Percentiles rank a stretch among this genome's conserved stretches.
Evolutionary conservation across 768 basidiomycete genomes (phyloP).

Genomic region (Suillus decipiens): DNA sequence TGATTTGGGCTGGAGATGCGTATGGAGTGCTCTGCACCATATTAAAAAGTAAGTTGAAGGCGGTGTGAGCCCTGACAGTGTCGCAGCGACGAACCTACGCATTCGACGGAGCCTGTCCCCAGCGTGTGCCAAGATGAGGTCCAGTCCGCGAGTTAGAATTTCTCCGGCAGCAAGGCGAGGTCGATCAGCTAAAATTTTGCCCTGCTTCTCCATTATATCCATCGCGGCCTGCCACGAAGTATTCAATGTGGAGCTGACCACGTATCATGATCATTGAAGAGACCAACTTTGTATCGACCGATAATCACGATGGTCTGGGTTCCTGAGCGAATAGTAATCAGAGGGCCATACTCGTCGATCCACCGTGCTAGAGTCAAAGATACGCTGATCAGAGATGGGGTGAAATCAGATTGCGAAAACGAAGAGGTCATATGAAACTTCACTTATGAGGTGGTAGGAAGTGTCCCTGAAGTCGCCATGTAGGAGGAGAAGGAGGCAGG

Average conservation of each 20-base stretch:
- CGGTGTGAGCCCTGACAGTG: not conserved
- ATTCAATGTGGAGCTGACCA: no score
- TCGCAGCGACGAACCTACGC: not conserved
- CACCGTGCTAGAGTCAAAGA: not conserved
- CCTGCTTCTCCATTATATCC: constrained; percentile 1
- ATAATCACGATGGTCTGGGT: not conserved
- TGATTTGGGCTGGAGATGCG: not conserved
- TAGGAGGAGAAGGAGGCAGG: constrained; percentile 1
- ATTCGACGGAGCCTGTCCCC: not conserved
- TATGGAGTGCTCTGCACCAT: not conserved
- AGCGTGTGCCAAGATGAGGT: not conserved
- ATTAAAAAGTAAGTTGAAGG: not conserved
- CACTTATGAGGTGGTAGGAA: not conserved
- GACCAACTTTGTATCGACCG: not conserved
- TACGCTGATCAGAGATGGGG: not conserved
- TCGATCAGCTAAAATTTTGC: not conserved
- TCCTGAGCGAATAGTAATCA: not conserved
- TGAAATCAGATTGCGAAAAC: not conserved
- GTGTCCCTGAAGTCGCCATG: not conserved
- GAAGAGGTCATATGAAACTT: not conserved
- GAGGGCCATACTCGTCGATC: not conserved
- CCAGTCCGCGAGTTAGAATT: not conserved
- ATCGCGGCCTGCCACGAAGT: not conserved
- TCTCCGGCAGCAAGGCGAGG: not conserved
- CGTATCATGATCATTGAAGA: not conserved